Base-by-base conservation (phyloP, 805 yeast genomes). In the Suhomyces faveliae region DNA sequence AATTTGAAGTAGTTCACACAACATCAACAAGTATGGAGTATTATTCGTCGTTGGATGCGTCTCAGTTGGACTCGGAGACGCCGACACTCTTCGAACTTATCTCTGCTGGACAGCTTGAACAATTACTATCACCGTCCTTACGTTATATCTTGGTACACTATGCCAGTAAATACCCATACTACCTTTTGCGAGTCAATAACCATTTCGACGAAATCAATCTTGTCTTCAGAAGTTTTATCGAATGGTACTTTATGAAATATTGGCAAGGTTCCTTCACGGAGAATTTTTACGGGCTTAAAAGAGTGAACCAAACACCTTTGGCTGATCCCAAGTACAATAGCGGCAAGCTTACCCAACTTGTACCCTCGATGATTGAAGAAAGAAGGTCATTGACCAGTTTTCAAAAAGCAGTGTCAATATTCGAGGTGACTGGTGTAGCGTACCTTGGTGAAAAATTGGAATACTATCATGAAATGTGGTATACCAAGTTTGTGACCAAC, bases 181-280 rank as follows among this genome's bases (percentile, higher is more conserved):
- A 80, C 51, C 69, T 87, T 12, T 73, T 89, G 12, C 64, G 75
- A 48, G 53, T 86, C 3, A 80, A 89, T 22, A 81, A 86, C 56
- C 70, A 73, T 39, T 90, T 87, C 60, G 97, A 92, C 62, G 96
- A 89, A 69, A 58, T 89, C 30, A 85, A 85, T 56, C 62, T 85
- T 3, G 49, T 79, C 2, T 50, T 85, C 2, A 70, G 91, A 58
- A 82, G 87, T 0, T 48, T 77, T 3, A 68, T 92, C 1, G 97
- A 94, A 63, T 82, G 82, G 73, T 76, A 78, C 51, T 87, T 84
- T 55, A 64, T 92, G 42, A 77, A 71, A 44, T 73, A 74, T 42
- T 87, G 94, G 89, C 91, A 88, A 58, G 81, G 95, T 0, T 81
- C 94, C 2, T 89, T 92, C 59, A 89, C 96, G 0, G 97, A 92